Percentiles rank a stretch among this genome's conserved stretches.
phyloP scores from a whole-genome alignment of 495 filamentous ascomycete genomes.

The Darksidea phi region DNA sequence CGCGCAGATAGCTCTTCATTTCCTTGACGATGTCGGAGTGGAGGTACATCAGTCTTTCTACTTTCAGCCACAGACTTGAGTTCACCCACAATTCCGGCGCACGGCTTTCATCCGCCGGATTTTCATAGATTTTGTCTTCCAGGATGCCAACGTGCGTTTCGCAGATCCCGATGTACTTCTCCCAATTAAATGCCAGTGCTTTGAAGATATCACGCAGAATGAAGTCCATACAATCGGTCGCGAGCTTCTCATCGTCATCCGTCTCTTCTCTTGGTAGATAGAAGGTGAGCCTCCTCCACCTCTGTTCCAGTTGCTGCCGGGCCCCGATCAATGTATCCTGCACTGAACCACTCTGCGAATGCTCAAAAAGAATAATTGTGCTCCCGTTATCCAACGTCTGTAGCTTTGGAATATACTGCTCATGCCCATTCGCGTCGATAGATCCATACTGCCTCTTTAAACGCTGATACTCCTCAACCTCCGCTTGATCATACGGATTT shows the following conservation, averaged over 20 bases:
- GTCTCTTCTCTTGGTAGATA: conserved; percentile 43
- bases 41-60: conserved; percentile 54
- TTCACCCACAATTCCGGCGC: conserved; percentile 58
- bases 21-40: conserved; percentile 53
- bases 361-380: conserved; percentile 57
- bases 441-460: conserved; percentile 22
- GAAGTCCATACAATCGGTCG: conserved; percentile 52
- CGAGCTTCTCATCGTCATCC: conserved; percentile 41
- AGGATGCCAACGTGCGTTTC: conserved; percentile 52
- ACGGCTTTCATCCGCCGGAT: conserved; percentile 55
- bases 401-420: conserved; percentile 36
- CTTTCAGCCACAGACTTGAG: conserved; percentile 52
- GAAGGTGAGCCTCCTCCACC: conserved; percentile 55
- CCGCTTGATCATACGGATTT: conserved; percentile 38
- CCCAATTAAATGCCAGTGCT: conserved; percentile 48
- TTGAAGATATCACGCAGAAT: conserved; percentile 55
- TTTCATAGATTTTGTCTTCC: conserved; percentile 59
- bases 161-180: conserved; percentile 46
- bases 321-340: conserved; percentile 54
- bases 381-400: conserved; percentile 52
- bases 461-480: conserved; percentile 26
- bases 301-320: conserved; percentile 51
- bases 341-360: conserved; percentile 46
- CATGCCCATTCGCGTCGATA: conserved; percentile 20
- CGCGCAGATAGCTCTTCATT: conserved; percentile 43